phyloP scores from a whole-genome alignment of 257 asterid species.

The Solanum gandarillasii region DNA sequence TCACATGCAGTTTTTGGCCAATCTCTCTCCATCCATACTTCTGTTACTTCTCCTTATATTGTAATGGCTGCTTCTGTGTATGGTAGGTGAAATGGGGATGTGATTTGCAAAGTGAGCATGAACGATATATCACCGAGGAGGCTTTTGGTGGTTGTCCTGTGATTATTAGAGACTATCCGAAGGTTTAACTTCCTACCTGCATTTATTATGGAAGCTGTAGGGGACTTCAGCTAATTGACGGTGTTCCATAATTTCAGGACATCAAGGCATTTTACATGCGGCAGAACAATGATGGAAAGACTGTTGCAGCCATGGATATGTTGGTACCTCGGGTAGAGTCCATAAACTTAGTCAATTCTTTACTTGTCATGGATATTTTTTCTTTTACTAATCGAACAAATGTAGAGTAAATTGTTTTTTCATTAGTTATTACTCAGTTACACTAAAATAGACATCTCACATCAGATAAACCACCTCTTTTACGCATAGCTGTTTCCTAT shows the following conservation, averaged over 20 bases:
- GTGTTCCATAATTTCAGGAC: slow-evolving; percentile 38
- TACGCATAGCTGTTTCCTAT: background rate
- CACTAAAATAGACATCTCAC: background rate
- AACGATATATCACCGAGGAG: slow-evolving; percentile 86
- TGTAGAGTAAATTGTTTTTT: background rate
- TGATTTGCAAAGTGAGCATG: slow-evolving; percentile 99
- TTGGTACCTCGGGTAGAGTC: slow-evolving; percentile 90
- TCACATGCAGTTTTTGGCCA: background rate
- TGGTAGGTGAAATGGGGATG: slow-evolving; percentile 94
- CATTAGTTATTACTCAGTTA: background rate
- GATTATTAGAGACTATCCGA: slow-evolving; percentile 91
- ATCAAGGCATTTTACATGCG: slow-evolving; percentile 98
- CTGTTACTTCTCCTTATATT: background rate
- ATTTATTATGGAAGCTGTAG: background rate
- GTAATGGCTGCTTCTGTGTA: slow-evolving; percentile 5
- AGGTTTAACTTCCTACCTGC: slow-evolving; percentile 29
- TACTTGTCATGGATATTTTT: background rate
- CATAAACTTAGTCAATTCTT: background rate
- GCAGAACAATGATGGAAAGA: slow-evolving; percentile 86
- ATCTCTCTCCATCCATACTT: background rate
- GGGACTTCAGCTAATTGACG: slow-evolving; percentile 5
- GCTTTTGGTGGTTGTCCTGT: slow-evolving; percentile 91
- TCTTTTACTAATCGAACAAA: background rate
- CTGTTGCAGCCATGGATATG: slow-evolving; percentile 99
- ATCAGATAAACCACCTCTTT: background rate